A percentile compares a stretch with the other conserved stretches of the same genome.
phyloP scores from a whole-genome alignment of 352 stramenopile genomes.

The Globisporangium abappressorium region DNA sequence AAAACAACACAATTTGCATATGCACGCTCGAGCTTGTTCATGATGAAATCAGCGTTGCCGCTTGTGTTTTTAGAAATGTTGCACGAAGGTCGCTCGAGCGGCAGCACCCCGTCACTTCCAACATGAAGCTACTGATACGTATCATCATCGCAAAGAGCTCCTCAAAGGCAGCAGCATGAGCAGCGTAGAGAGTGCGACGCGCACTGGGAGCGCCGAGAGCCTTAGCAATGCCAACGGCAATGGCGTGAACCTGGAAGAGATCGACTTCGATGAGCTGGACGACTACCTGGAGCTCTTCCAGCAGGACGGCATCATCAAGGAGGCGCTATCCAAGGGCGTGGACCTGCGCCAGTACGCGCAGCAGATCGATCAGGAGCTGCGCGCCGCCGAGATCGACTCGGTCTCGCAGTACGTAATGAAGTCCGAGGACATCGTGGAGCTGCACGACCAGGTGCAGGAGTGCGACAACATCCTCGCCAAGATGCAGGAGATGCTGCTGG shows the following conservation, averaged over 20 bases:
- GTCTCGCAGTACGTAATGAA: slow-evolving; percentile 88
- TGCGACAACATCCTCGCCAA: slow-evolving; percentile 96
- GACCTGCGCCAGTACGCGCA: slow-evolving; percentile 89
- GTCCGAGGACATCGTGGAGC: slow-evolving; percentile 85
- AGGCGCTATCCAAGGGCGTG: slow-evolving; percentile 88
- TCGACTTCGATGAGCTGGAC: slow-evolving; percentile 92
- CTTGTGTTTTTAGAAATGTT: not conserved
- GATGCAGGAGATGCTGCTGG: slow-evolving; percentile 98
- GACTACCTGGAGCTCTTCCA: slow-evolving; percentile 95
- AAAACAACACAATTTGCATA: not conserved
- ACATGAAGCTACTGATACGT: slow-evolving; percentile 5
- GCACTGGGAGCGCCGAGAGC: not conserved
- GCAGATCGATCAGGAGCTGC: slow-evolving; percentile 89
- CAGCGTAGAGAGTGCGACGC: not conserved
- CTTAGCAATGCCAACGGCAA: not conserved
- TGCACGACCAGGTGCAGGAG: slow-evolving; percentile 93
- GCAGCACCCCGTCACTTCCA: not conserved
- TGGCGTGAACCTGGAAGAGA: slow-evolving; percentile 78
- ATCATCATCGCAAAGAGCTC: not conserved
- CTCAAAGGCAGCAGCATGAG: slow-evolving; percentile 8
- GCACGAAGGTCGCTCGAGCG: slow-evolving; percentile 7
- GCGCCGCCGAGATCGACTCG: slow-evolving; percentile 78
- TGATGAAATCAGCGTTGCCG: not conserved
- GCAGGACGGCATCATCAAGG: slow-evolving; percentile 91
- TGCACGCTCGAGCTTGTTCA: not conserved